Evolutionary conservation across 371 early-diverging fungal species (phyloP), one percentile per base, ranked within the genome.

Genomic region (Mucor plumbeus): DNA sequence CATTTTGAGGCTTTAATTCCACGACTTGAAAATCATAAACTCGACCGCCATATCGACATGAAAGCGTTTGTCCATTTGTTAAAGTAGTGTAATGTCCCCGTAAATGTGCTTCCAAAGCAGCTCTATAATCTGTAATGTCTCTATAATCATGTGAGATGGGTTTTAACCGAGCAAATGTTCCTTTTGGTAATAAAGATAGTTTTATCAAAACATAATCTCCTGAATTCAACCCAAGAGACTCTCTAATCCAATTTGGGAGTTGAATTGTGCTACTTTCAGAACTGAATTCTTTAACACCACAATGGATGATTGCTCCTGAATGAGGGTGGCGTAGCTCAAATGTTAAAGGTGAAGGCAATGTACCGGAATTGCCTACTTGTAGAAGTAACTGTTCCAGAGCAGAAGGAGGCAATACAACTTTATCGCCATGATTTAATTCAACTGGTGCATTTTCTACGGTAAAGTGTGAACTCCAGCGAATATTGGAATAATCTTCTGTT

Each of bases 221-320:
- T 36, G 55, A 67, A 3, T 61, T 21, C 0, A 90, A 67, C 4
- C 73, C 68, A 0, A 88, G 69, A 3, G 77, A 72, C 3, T 67
- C 55, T 61, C 84, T 67, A 77, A 92, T 82, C 89, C 90, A 88
- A 5, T 44, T 65, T 1, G 92, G 91, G 13, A 95, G 53, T 11
- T 85, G 83, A 0, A 87, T 81, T 1, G 63, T 74, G 21, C 71
- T 63, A 3, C 75, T 80, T 9, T 83, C 84, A 26, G 77, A 79
- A 35, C 89, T 89, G 69, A 95, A 95, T 69, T 94, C 94, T 39
- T 89, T 85, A 56, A 95, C 95, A n/a, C 92, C 90, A 43, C 88
- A 88, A 64, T 88, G 85, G 44, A 85, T 81, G 56, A 74, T 68
- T 43, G 59, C 70, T 15, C 70, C 73, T 35, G 76, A 77, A 19